Conservation (phyloP, 1,284 basidiomycete genomes). For the Mycena sp. region DNA sequence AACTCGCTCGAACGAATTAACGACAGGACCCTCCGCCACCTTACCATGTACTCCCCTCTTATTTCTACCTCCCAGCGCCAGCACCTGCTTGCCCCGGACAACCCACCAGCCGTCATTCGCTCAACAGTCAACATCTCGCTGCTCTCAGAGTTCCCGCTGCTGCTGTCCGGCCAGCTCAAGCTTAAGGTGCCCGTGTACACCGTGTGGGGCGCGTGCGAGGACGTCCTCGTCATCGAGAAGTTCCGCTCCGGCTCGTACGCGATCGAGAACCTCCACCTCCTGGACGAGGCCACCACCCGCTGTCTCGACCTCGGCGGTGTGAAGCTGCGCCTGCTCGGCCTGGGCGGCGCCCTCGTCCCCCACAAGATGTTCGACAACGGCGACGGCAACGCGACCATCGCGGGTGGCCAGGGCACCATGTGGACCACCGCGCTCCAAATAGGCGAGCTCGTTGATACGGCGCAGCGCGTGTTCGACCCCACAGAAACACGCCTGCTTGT, state of each 20-base stretch:
- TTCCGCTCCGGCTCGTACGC: slow-evolving; percentile 86
- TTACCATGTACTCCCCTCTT: slow-evolving; percentile 98
- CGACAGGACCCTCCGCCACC: slow-evolving; percentile 94
- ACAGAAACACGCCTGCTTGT: slow-evolving; percentile 95
- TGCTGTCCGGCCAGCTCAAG: slow-evolving; percentile 89
- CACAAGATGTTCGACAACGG: slow-evolving; percentile 99
- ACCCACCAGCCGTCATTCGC: slow-evolving; percentile 68
- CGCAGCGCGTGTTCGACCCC: slow-evolving; percentile 92
- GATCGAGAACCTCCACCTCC: slow-evolving; percentile 88
- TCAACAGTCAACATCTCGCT: slow-evolving; percentile 74
- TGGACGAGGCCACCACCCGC: slow-evolving; percentile 95
- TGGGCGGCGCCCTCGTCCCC: slow-evolving; percentile 94
- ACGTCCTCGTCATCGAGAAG: slow-evolving; percentile 92
- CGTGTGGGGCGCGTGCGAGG: slow-evolving; percentile 98
- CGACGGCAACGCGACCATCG: slow-evolving; percentile 94
- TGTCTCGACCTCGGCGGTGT: slow-evolving; percentile 93
- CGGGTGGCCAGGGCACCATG: slow-evolving; percentile 98
- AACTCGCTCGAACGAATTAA: slow-evolving; percentile 90
- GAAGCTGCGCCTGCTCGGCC: slow-evolving; percentile 91
- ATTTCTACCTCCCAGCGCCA: slow-evolving; percentile 85
- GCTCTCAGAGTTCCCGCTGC: slow-evolving; percentile 94
- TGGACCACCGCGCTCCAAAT: slow-evolving; percentile 99
- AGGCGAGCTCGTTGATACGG: slow-evolving; percentile 97
- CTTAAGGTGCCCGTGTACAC: slow-evolving; percentile 95
- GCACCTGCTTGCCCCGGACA: slow-evolving; percentile 79